phyloP scores from a whole-genome alignment of 1,284 basidiomycete genomes.

The Phellopilus nigrolimitatus region DNA sequence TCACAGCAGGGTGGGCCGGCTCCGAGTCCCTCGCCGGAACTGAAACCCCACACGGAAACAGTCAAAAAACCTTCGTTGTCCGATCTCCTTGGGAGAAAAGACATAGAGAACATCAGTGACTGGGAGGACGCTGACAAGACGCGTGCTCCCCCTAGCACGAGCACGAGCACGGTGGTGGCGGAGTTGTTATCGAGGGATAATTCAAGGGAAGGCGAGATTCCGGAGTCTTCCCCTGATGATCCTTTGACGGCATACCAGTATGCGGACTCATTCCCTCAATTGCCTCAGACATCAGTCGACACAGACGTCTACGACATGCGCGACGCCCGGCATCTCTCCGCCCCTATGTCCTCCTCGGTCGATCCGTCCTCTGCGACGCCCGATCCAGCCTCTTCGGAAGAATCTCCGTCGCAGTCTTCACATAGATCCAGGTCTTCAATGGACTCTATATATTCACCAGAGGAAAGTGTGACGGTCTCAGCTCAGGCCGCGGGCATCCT shows the following conservation, averaged over 20 bases:
- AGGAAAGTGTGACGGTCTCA: constrained; percentile 31
- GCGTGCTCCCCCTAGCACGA: constrained; percentile 6
- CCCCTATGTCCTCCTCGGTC: constrained; percentile 46
- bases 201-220: constrained; percentile 11
- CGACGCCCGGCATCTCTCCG: constrained; percentile 23
- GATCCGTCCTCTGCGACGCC: constrained; percentile 63
- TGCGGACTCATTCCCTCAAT: constrained; percentile 6
- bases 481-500: constrained; percentile 45
- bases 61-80: constrained; percentile 60
- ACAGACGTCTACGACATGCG: constrained; percentile 5
- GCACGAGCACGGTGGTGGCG: constrained; percentile 8
- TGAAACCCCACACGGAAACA: constrained; percentile 26
- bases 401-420: constrained; percentile 48
- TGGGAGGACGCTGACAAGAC: constrained; percentile 55
- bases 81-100: constrained; percentile 55
- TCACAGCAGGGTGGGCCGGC: constrained; percentile 12
- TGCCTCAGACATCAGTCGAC: constrained; percentile 1
- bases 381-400: constrained; percentile 62
- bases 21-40: not conserved
- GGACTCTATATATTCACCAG: constrained; percentile 30
- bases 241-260: constrained; percentile 14
- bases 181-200: constrained; percentile 6
- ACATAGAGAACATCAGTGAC: constrained; percentile 49
- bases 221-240: constrained; percentile 19
- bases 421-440: constrained; percentile 19